phyloP scores from a whole-genome alignment of 2,329 filamentous ascomycete genomes.

The Bipolaris oryzae region DNA sequence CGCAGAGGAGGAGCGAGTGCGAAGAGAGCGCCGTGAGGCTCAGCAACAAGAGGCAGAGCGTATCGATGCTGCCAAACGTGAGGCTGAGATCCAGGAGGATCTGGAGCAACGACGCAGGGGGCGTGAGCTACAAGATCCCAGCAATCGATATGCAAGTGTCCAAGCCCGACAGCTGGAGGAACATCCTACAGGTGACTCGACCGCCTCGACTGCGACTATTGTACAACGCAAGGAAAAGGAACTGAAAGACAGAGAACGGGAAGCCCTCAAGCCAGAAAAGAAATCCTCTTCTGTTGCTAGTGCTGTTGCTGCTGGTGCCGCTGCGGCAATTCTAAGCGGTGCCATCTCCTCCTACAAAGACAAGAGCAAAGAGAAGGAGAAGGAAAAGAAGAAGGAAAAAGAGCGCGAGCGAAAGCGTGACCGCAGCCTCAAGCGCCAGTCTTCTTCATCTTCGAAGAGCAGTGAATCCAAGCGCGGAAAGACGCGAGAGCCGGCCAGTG shows the following conservation, averaged over 20 bases:
- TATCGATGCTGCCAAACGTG: constrained; percentile 32
- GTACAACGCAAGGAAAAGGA: constrained; percentile 45
- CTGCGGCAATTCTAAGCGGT: constrained; percentile 38
- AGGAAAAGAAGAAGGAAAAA: constrained; percentile 14
- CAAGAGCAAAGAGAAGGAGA: constrained; percentile 12
- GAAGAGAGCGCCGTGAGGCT: constrained; percentile 31
- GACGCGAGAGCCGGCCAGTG: constrained; percentile 37
- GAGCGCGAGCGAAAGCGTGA: constrained; percentile 18
- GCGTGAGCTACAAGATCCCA: constrained; percentile 30
- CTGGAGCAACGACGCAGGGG: constrained; percentile 35
- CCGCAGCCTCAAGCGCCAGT: constrained; percentile 29
- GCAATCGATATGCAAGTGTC: constrained; percentile 32
- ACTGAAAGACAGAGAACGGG: constrained; percentile 42
- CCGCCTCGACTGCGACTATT: constrained; percentile 39
- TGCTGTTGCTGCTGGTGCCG: constrained; percentile 42
- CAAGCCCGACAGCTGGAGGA: constrained; percentile 34
- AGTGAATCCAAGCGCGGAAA: constrained; percentile 27
- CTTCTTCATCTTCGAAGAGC: constrained; percentile 14
- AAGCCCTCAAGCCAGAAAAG: constrained; percentile 46
- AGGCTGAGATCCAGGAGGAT: constrained; percentile 38
- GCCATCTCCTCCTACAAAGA: constrained; percentile 40
- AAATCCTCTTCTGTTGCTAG: constrained; percentile 47
- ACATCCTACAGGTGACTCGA: constrained; percentile 38
- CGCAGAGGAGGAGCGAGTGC: constrained; percentile 33
- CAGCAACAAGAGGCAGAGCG: constrained; percentile 38